These are phyloP conservation scores for Candida multigemmis DNA, from an alignment of 805 yeast species.

Conservation along the genomic window DNA sequence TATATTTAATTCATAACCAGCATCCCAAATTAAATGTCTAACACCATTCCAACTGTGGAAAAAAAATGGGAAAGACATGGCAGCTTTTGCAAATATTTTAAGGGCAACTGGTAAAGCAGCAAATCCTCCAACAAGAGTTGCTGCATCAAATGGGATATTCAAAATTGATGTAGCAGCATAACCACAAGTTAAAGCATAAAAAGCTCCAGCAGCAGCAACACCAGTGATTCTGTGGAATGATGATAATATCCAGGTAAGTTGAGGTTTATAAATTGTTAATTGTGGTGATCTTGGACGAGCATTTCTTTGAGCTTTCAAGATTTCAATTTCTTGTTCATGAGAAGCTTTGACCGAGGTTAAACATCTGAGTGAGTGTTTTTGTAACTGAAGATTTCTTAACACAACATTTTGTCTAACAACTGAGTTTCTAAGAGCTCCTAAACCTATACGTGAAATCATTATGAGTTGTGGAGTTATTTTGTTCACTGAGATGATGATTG, in stretches of 20 bases:
- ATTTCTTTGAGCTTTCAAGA: slow-evolving; percentile 73
- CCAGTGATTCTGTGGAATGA: slow-evolving; percentile 84
- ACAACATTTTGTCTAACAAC: background rate
- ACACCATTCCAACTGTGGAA: slow-evolving; percentile 83
- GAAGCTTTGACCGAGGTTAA: slow-evolving; percentile 38
- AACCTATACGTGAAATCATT: slow-evolving; percentile 26
- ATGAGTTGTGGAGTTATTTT: slow-evolving; percentile 2
- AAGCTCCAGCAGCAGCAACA: slow-evolving; percentile 67
- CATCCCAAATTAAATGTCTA: slow-evolving; percentile 93
- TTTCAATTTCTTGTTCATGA: slow-evolving; percentile 53
- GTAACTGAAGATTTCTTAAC: background rate
- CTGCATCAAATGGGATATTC: slow-evolving; percentile 48
- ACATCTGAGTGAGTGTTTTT: slow-evolving; percentile 7
- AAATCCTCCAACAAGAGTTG: slow-evolving; percentile 42
- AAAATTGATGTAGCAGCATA: slow-evolving; percentile 61
- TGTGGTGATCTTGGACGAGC: slow-evolving; percentile 91
- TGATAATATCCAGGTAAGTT: slow-evolving; percentile 77
- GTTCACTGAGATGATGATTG: slow-evolving; percentile 1
- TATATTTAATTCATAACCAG: slow-evolving; percentile 68
- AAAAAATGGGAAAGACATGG: slow-evolving; percentile 74
- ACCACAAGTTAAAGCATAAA: slow-evolving; percentile 68
- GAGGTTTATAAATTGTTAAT: slow-evolving; percentile 82
- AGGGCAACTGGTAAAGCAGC: slow-evolving; percentile 56
- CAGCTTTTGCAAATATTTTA: slow-evolving; percentile 58
- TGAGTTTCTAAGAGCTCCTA: slow-evolving; percentile 15